Evolutionary conservation across 257 asterid genomes (phyloP), one percentile per base, ranked within the genome.

Genomic region (Orobanche coerulescens): DNA sequence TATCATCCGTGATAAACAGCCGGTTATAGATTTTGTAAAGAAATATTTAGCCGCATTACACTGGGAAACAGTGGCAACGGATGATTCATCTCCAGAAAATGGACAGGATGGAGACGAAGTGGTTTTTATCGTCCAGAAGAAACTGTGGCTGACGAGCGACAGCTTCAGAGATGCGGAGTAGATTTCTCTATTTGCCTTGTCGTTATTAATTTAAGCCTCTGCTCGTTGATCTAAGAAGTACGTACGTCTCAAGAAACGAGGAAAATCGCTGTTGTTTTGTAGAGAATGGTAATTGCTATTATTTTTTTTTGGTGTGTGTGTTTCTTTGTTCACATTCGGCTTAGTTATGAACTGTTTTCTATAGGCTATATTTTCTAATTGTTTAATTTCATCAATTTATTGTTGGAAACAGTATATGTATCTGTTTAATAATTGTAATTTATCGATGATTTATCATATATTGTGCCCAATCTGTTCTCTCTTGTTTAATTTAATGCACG

Each of bases 131-230:
- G 37, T 78, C 50, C 88, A 80, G 58, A 86, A 86, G 87, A 86
- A 84, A 77, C 31, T 78, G 58, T 86, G 95, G 95, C 75, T 84
- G 55, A 84, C 95, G 31, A 86, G 88, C 51, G 93, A 80, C 73
- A 86, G 95, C 78, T 55, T 84, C 74, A 79, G 82, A 67, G 83
- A 76, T 39, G 22, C 81, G 54, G 85, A 86, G 56, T 83, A 83
- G 44, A 69, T 31, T 53, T 3, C 3, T 24, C n/a, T 14, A 14
- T 37, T 18, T 33, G 5, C 53, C 52, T 49, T 62, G 2, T 63
- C 56, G 2, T 10, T 56, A 56, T 59, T 47, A 64, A 42, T 63
- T 26, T 56, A 50, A 40, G 67, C 64, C 57, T 25, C 19, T 23
- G 78, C 64, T 66, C 24, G 50, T 2, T 82, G 79, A 71, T 70